Percentiles rank a stretch among this genome's conserved stretches.
phyloP scores from a whole-genome alignment of 305 asterid genomes.

The Ajuga reptans region DNA sequence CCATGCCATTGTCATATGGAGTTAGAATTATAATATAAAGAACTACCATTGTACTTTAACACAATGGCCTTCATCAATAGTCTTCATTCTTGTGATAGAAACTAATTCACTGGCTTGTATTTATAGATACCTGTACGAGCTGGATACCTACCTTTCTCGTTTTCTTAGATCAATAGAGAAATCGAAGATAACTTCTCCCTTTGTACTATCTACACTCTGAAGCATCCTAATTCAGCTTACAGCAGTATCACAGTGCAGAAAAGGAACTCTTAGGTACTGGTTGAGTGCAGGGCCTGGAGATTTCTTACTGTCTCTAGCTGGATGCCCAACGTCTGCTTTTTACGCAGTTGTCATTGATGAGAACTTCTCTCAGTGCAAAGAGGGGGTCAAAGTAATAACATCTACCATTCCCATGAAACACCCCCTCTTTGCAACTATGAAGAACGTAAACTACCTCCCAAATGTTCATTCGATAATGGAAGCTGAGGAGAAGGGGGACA shows the following conservation, averaged over 20 bases:
- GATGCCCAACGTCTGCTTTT: constrained; percentile 65
- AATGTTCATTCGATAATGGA: constrained; percentile 73
- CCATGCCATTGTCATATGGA: no score
- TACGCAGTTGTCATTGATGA: constrained; percentile 71
- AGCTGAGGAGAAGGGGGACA: constrained; percentile 73
- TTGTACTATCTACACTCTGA: constrained; percentile 43
- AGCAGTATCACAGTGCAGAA: constrained; percentile 54
- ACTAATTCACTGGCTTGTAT: not conserved
- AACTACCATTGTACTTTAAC: no score
- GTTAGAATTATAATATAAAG: no score
- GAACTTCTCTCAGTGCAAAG: constrained; percentile 50
- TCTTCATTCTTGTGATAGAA: no score
- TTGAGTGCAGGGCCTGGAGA: constrained; percentile 80
- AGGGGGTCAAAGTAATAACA: constrained; percentile 67
- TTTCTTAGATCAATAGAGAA: constrained; percentile 68
- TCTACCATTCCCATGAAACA: constrained; percentile 71
- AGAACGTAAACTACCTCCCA: constrained; percentile 87
- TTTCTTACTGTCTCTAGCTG: constrained; percentile 60
- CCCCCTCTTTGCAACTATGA: constrained; percentile 67
- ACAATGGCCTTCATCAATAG: no score
- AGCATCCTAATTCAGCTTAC: constrained; percentile 74
- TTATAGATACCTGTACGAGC: constrained; percentile 56
- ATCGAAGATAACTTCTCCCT: constrained; percentile 53
- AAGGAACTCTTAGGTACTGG: constrained; percentile 80
- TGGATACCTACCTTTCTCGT: constrained; percentile 74